Evolutionary conservation across 495 filamentous ascomycete species (phyloP), one percentile per base, ranked within the genome.

Genomic region (Talaromyces stipitatus): DNA sequence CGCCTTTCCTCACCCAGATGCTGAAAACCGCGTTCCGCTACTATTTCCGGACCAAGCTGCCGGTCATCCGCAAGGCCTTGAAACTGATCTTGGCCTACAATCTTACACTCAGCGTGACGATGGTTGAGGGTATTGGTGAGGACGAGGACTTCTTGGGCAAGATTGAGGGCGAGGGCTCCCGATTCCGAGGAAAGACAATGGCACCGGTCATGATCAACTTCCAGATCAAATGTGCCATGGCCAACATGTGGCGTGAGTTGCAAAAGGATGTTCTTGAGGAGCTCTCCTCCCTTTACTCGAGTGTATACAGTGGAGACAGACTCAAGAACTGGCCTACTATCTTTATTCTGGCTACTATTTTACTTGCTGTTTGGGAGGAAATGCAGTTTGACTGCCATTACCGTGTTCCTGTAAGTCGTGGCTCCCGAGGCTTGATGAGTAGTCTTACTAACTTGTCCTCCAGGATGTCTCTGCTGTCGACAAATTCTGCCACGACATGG

Each of bases 151-250:
- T 91, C 72, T 72, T 85, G 50, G 91, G 91, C 62, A 85, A 86
- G 76, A 91, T 96, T 58, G 78, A 89, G 30, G 85, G 89, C 60
- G 77, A 84, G 55, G 77, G 81, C 26, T 92, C 89, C 56, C 91
- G 86, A 60, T 95, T 86, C 79, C 80, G 76, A 57, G 91, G 91
- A 66, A 91, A 92, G 79, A 91, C 84, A 24, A 82, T 94, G 61
- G 91, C 91, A 14, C 91, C 91, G 2, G 90, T 96, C 60, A 94
- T 96, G 91, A 92, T 96, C 82, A 96, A 96, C 77, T 96, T 96
- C 82, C 89, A 96, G 74, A 87, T 96, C 73, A 96, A 96, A 79
- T 89, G 85, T 66, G 91, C 91, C 48, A 84, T 96, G 78, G 91
- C 90, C 28, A 88, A 90, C 64, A 91, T 95, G 88, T 96, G 91